A percentile compares a stretch with the other conserved stretches of the same genome.
These are phyloP conservation scores for Schoenoplectus tabernaemontani DNA, from an alignment of 202 grass and related monocot species.

Conservation along the genomic window DNA sequence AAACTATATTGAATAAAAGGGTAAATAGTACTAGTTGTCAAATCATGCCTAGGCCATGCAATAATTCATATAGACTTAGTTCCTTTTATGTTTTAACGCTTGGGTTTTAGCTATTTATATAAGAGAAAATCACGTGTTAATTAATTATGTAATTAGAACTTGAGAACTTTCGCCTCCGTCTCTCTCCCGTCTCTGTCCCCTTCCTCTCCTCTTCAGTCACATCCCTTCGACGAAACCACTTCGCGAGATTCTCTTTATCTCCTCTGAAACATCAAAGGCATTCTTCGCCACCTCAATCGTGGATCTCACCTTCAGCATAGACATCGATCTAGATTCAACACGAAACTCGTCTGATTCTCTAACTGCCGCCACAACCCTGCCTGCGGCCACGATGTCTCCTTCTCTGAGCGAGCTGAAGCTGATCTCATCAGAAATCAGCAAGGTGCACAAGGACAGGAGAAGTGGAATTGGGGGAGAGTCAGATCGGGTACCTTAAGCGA, in stretches of 20 bases:
- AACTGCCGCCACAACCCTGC: constrained; percentile 11
- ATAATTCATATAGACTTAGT: too few relatives aligned
- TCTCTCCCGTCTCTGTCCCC: too few relatives aligned
- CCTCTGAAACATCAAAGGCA: constrained; percentile 34
- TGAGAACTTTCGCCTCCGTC: too few relatives aligned
- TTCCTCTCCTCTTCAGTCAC: constrained; percentile 39
- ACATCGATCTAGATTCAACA: constrained; percentile 22
- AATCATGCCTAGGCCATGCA: too few relatives aligned
- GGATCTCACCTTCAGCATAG: neutral
- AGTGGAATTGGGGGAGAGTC: constrained; percentile 34
- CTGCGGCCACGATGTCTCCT: constrained; percentile 12
- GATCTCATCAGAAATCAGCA: constrained; percentile 1
- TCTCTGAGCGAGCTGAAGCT: neutral
- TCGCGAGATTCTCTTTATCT: constrained; percentile 23
- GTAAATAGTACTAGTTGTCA: too few relatives aligned
- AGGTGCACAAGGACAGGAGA: constrained; percentile 22
- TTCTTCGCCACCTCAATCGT: constrained; percentile 25
- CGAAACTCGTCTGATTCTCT: constrained; percentile 34
- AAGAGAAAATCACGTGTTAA: too few relatives aligned
- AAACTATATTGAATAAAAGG: too few relatives aligned
- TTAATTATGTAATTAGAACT: too few relatives aligned
- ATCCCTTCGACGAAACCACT: constrained; percentile 28
- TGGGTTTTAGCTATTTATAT: too few relatives aligned
- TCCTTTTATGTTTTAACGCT: too few relatives aligned
- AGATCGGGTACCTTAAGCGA: constrained; percentile 61